These are phyloP conservation scores for Bruguiera sexangula DNA, from an alignment of 345 rosid species.

Conservation along the genomic window DNA sequence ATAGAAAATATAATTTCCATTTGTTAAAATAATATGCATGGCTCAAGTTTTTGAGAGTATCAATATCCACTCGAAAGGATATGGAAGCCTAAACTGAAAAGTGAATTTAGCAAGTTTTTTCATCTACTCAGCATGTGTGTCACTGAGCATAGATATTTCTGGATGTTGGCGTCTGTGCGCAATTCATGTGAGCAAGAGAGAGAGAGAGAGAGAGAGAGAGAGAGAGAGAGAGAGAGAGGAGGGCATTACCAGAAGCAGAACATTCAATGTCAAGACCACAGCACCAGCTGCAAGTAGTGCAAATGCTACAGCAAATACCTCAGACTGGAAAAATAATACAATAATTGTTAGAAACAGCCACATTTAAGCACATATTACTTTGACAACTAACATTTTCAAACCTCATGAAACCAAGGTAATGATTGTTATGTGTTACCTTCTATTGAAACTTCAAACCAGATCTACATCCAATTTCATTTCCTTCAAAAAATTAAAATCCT, in stretches of 20 bases:
- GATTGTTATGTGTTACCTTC: not conserved
- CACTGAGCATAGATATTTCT: too few relatives aligned
- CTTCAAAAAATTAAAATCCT: not conserved
- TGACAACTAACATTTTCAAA: not conserved
- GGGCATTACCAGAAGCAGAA: conserved; percentile 69
- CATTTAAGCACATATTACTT: not conserved
- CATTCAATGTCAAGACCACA: conserved; percentile 86
- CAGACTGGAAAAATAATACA: conserved; percentile 48
- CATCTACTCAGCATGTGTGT: too few relatives aligned
- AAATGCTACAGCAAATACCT: conserved; percentile 96
- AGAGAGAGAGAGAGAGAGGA: conserved; percentile 3
- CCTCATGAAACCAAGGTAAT: not conserved
- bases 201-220: not conserved
- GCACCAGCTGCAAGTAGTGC: conserved; percentile 97
- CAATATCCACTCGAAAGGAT: not conserved
- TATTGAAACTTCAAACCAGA: not conserved
- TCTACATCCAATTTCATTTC: not conserved
- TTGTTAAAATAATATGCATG: not conserved
- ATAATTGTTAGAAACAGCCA: conserved; percentile 10
- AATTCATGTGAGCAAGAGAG: not conserved
- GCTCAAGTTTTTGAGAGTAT: not conserved
- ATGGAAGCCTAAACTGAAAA: not conserved
- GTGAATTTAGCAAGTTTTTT: not conserved
- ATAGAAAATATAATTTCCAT: not conserved
- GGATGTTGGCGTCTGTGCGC: too few relatives aligned